Conservation (phyloP, 140 eudicot genomes). For the Stevia rebaudiana region DNA sequence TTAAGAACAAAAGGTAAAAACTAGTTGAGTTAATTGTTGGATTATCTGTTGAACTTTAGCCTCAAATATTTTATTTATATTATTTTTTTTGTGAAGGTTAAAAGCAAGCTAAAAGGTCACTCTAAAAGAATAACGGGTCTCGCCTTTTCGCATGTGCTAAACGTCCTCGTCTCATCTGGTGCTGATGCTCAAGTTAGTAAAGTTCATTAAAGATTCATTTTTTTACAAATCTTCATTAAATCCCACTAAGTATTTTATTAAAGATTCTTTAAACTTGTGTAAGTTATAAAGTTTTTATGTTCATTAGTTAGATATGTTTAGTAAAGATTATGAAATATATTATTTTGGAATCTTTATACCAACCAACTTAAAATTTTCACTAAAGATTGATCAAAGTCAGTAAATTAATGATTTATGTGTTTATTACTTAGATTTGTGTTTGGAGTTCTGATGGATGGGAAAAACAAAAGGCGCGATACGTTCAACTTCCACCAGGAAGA, state of each 20-base stretch:
- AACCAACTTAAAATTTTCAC: not conserved
- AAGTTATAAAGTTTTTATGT: not conserved
- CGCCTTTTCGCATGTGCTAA: constrained; percentile 71
- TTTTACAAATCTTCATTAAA: not conserved
- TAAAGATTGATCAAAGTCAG: not conserved
- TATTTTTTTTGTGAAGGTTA: constrained; percentile 44
- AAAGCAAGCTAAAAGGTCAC: constrained; percentile 96
- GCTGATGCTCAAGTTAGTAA: constrained; percentile 86
- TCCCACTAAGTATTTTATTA: not conserved
- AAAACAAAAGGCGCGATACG: constrained; percentile 52
- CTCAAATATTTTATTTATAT: constrained; percentile 4
- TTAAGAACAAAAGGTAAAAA: not conserved
- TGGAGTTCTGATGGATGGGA: constrained; percentile 94
- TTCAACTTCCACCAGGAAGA: constrained; percentile 74
- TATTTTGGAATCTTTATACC: constrained; percentile 5
- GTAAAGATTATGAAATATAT: constrained; percentile 30
- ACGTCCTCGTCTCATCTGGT: constrained; percentile 83
- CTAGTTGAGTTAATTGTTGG: not conserved
- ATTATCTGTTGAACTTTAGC: not conserved
- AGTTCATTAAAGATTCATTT: not conserved
- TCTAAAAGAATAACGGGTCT: constrained; percentile 88
- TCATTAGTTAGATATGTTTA: constrained; percentile 56
- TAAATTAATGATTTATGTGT: not conserved
- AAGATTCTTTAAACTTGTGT: not conserved
- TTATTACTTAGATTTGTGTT: constrained; percentile 56